These are phyloP conservation scores for Penicillium herquei DNA, from an alignment of 495 filamentous ascomycete genomes.

Conservation along the genomic window DNA sequence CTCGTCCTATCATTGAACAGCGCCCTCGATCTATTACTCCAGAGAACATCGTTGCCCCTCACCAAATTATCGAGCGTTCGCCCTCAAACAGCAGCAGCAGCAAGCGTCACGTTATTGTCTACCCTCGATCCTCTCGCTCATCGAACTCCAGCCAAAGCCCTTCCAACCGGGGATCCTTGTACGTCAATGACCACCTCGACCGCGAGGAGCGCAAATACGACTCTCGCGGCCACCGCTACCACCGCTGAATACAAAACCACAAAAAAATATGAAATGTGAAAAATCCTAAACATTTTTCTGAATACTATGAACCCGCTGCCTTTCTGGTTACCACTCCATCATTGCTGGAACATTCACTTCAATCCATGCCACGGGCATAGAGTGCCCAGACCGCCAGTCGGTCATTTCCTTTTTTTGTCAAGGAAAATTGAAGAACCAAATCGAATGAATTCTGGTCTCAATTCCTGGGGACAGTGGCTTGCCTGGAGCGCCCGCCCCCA, in stretches of 20 bases:
- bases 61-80: conserved; percentile 41
- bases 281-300: not conserved
- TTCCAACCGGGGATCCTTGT: conserved; percentile 43
- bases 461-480: conserved; percentile 10
- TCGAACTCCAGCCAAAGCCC: conserved; percentile 27
- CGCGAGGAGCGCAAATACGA: conserved; percentile 36
- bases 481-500: conserved; percentile 18
- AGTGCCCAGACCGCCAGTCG: conserved; percentile 12
- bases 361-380: conserved; percentile 12
- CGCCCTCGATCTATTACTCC: conserved; percentile 19
- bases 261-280: not conserved
- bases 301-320: not conserved
- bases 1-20: conserved; percentile 16
- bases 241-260: conserved; percentile 26
- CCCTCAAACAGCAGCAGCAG: conserved; percentile 4
- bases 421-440: not conserved
- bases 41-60: conserved; percentile 9
- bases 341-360: conserved; percentile 16
- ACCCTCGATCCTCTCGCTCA: conserved; percentile 20
- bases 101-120: conserved; percentile 37
- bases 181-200: conserved; percentile 36
- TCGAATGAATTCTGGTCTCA: not conserved
- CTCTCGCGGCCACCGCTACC: conserved; percentile 28
- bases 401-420: not conserved
- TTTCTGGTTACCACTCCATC: conserved; percentile 1